phyloP scores from a whole-genome alignment of 179 eudicot genomes.

The Drosera spatulata region DNA sequence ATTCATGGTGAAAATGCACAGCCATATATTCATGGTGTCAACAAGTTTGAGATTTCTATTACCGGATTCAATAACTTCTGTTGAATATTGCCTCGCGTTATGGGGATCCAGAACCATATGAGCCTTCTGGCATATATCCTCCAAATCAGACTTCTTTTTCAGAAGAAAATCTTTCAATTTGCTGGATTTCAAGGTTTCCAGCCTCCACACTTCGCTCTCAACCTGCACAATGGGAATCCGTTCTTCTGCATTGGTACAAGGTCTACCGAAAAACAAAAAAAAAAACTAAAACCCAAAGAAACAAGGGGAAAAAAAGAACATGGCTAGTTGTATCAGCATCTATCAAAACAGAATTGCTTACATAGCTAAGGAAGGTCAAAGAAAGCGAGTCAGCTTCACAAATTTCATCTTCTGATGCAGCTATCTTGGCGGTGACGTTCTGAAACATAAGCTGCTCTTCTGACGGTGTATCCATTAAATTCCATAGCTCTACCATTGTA shows the following conservation, averaged over 20 bases:
- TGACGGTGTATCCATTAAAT: conserved; percentile 63
- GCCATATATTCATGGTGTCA: background rate
- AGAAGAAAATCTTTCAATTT: conserved; percentile 66
- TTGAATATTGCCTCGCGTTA: conserved; percentile 24
- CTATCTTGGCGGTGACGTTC: conserved; percentile 52
- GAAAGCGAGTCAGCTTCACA: conserved; percentile 54
- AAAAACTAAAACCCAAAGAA: too few species aligned
- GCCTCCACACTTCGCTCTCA: conserved; percentile 59
- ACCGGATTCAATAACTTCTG: conserved; percentile 68
- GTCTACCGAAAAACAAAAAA: too few species aligned
- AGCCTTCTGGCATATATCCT: conserved; percentile 54
- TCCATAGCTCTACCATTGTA: conserved; percentile 73
- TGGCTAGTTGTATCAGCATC: background rate
- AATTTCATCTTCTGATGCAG: conserved; percentile 55
- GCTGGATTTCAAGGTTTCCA: conserved; percentile 51
- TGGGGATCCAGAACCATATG: conserved; percentile 45
- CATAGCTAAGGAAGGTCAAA: conserved; percentile 31
- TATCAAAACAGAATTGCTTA: conserved; percentile 13
- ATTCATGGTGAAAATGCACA: too few species aligned
- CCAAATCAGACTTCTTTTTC: conserved; percentile 52
- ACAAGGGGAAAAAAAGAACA: background rate
- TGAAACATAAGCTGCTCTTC: conserved; percentile 60
- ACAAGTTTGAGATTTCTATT: background rate
- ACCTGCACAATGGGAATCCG: conserved; percentile 25
- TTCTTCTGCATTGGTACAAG: background rate